A percentile compares a stretch with the other conserved stretches of the same genome.
Conservation (phyloP, 163 green algal species). For the Smithsoniella earleae region DNA sequence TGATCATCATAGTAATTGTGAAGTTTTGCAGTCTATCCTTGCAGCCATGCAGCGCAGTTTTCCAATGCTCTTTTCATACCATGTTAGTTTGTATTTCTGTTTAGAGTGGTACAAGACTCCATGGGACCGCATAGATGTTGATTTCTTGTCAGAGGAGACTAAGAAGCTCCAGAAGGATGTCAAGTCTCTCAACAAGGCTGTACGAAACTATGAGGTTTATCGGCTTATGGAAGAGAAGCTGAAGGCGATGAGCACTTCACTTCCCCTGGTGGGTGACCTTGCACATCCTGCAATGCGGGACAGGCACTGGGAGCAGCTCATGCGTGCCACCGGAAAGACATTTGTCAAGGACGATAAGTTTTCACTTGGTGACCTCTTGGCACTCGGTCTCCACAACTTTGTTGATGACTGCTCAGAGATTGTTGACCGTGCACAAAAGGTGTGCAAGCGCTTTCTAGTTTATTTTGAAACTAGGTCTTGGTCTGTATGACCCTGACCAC, state of each 20-base stretch:
- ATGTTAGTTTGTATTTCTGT: constrained; percentile 19
- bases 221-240: constrained; percentile 71
- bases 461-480: no score
- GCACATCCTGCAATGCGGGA: constrained; percentile 82
- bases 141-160: constrained; percentile 77
- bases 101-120: constrained; percentile 54
- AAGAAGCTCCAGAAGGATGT: constrained; percentile 83
- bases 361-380: constrained; percentile 74
- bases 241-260: constrained; percentile 73
- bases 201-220: constrained; percentile 68
- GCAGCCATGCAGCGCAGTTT: no score
- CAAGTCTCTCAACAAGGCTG: constrained; percentile 78
- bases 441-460: neutral
- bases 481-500: no score
- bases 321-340: constrained; percentile 69
- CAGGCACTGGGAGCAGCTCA: constrained; percentile 86
- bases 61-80: no score
- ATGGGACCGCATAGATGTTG: constrained; percentile 83
- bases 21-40: no score
- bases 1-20: no score
- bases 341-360: constrained; percentile 78
- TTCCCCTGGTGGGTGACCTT: constrained; percentile 82
- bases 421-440: constrained; percentile 80
- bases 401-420: constrained; percentile 77
- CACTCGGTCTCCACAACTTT: constrained; percentile 77